Conservation (phyloP, 305 asterid species). For the Fraxinus sp. region DNA sequence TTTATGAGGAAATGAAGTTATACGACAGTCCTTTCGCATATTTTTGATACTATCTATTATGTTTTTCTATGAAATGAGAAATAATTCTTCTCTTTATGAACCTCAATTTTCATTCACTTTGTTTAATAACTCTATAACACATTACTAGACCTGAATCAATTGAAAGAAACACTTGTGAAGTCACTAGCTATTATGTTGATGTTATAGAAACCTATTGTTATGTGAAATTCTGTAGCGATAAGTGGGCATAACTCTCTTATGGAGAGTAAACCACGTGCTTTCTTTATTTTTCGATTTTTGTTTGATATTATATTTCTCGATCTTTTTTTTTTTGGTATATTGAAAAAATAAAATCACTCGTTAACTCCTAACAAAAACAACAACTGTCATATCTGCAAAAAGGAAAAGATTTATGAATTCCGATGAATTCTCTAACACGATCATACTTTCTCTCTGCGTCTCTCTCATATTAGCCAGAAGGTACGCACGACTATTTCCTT, state of each 20-base stretch:
- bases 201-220: neutral
- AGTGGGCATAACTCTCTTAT: neutral
- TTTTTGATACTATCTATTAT: neutral
- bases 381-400: too few relatives aligned
- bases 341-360: neutral
- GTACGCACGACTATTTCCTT: neutral
- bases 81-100: neutral
- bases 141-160: neutral
- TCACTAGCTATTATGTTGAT: neutral
- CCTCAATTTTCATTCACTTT: neutral
- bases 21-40: neutral
- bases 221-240: neutral
- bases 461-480: neutral
- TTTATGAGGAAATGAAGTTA: neutral
- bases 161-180: too few relatives aligned
- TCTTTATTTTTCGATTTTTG: neutral
- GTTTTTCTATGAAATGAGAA: neutral
- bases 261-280: neutral
- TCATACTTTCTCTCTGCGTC: neutral
- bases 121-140: neutral
- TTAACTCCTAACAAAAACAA: too few relatives aligned
- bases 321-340: too few relatives aligned
- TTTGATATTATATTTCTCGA: neutral
- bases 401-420: too few relatives aligned
- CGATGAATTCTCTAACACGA: neutral